Evolutionary conservation across 179 eudicot genomes (phyloP).

Genomic region (Patellifolia procumbens): DNA sequence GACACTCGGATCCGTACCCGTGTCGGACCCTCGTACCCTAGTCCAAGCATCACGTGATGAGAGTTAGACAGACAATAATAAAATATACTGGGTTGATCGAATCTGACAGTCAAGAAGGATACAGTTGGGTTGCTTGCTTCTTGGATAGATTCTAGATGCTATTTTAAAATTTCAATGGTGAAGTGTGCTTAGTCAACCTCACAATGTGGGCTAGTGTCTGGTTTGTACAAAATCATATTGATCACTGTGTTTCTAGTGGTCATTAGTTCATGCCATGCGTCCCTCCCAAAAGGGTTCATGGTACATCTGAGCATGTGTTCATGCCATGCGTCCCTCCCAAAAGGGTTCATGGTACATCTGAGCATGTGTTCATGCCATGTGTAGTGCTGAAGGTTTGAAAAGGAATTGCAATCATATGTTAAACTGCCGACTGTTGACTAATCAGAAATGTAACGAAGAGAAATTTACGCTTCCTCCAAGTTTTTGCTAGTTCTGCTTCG

Average conservation of each 20-base stretch:
- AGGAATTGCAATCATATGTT: not conserved
- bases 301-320: not conserved
- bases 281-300: too few species aligned
- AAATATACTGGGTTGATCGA: not conserved
- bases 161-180: not conserved
- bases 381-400: slow-evolving; percentile 1
- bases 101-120: not conserved
- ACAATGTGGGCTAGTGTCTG: not conserved
- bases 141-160: not conserved
- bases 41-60: too few species aligned
- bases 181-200: not conserved
- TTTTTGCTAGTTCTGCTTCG: too few species aligned
- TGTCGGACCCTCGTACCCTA: too few species aligned
- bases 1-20: too few species aligned
- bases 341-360: not conserved
- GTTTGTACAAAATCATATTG: not conserved
- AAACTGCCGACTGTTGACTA: not conserved
- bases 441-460: too few species aligned
- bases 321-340: too few species aligned
- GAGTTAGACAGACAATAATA: not conserved
- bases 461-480: too few species aligned
- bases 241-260: not conserved
- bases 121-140: not conserved
- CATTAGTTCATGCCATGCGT: not conserved
- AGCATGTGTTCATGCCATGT: not conserved